Percentiles rank a stretch among this genome's conserved stretches.
phyloP scores from a whole-genome alignment of 768 basidiomycete species.

The Tulasnella sp. region DNA sequence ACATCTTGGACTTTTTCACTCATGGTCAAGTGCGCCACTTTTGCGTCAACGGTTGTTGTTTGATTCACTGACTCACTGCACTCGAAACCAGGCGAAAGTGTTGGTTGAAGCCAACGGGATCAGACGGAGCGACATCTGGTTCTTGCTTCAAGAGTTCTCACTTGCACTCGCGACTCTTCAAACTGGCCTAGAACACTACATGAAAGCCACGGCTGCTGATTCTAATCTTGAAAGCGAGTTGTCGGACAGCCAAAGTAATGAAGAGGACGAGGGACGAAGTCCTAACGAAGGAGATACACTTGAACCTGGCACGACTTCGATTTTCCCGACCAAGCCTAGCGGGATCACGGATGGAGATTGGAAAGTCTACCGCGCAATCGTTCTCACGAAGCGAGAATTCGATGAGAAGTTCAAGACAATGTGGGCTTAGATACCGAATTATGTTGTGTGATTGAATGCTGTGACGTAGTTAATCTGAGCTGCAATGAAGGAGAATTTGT shows the following conservation, averaged over 20 bases:
- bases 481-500: too few relatives aligned
- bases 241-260: too few relatives aligned
- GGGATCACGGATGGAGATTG: conserved; percentile 47
- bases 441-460: not conserved
- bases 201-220: conserved; percentile 35
- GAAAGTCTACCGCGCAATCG: conserved; percentile 52
- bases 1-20: conserved; percentile 62
- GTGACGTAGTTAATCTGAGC: not conserved
- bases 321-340: conserved; percentile 1
- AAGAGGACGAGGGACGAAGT: conserved; percentile 32
- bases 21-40: conserved; percentile 51
- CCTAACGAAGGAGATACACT: not conserved
- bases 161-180: conserved; percentile 50
- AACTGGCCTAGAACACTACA: conserved; percentile 49
- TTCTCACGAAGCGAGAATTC: conserved; percentile 47
- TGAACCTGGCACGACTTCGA: not conserved
- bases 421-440: conserved; percentile 46
- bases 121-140: conserved; percentile 61
- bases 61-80: not conserved
- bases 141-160: conserved; percentile 54
- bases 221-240: conserved; percentile 32
- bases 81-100: not conserved
- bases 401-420: conserved; percentile 57
- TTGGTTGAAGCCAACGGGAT: conserved; percentile 13
- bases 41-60: conserved; percentile 18